Evolutionary conservation across 1,284 basidiomycete species (phyloP), one percentile per base, ranked within the genome.

Genomic region (Lentinula novae-zelandiae): DNA sequence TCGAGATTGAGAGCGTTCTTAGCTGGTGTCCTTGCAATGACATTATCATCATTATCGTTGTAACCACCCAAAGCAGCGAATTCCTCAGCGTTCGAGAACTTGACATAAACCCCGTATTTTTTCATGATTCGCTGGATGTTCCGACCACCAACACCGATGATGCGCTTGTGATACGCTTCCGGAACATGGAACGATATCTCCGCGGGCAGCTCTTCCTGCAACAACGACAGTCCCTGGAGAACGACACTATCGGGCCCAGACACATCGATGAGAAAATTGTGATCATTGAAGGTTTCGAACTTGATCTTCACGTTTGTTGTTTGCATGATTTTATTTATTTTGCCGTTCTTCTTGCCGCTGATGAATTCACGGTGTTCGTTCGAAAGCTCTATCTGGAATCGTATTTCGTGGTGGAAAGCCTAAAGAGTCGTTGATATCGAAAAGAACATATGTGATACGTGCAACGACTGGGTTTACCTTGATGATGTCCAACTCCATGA

Each of bases 71-170:
- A 82, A 9, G 91, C 87, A 50, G 95, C 95, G 74, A 96, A 98
- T 74, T 99, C 97, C 68, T 98, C 96, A 5, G 95, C 95, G 73
- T 98, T 99, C 48, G 94, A 96, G 72, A 99, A 99, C 77, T 99
- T 99, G 76, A 99, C 97, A 76, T 98, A 99, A 31, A 98, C 96
- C 36, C 96, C 96, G 70, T 92, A 98, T 75, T 97, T 96, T 79
- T 98, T 98, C 96, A 99, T 99, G 75, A 99, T 99, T 63, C 95
- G 87, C 74, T 99, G 96, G 63, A 99, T 99, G 76, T 96, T 99
- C 71, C 96, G 92, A 36, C 96, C 96, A 49, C 95, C 96, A 31
- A 98, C 96, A 63, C 96, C 96, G 67, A 99, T 99, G 73, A 99
- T 99, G 64, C 97, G 92, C 77, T 99, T 99, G 80, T 99, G 96